Evolutionary conservation across 2,329 filamentous ascomycete genomes (phyloP).

Genomic region (Colletotrichum endophyticum): DNA sequence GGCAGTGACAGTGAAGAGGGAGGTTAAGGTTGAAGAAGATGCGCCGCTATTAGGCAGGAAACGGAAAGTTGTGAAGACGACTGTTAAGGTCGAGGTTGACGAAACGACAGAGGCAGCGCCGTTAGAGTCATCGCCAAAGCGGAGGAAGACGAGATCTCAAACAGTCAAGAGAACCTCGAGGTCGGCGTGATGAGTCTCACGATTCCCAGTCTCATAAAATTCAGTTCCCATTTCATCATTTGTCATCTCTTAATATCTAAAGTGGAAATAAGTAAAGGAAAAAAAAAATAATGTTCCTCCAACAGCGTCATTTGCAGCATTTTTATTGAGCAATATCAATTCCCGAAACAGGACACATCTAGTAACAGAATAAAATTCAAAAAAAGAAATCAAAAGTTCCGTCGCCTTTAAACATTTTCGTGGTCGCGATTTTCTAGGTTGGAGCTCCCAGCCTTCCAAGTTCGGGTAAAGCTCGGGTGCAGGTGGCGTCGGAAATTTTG

Average conservation of each 20-base stretch:
- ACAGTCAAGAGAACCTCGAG: neutral
- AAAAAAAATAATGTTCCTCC: neutral
- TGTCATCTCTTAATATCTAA: neutral
- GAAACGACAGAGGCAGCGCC: neutral
- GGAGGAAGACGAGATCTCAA: slow-evolving; percentile 21
- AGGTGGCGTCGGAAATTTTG: slow-evolving; percentile 36
- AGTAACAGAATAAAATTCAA: neutral
- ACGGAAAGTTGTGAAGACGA: slow-evolving; percentile 19
- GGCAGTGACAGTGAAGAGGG: slow-evolving; percentile 24
- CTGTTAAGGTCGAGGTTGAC: slow-evolving; percentile 19
- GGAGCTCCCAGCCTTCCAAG: neutral
- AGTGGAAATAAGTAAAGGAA: neutral
- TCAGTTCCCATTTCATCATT: neutral
- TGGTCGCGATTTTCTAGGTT: neutral
- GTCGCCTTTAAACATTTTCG: neutral
- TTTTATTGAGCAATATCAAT: neutral
- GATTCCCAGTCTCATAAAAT: neutral
- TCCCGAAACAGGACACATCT: neutral
- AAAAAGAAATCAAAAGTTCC: neutral
- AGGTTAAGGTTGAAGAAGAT: slow-evolving; percentile 34
- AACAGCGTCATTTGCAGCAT: neutral
- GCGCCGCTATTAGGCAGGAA: slow-evolving; percentile 15
- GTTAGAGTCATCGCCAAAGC: slow-evolving; percentile 4
- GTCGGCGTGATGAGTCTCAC: neutral
- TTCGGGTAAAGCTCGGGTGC: slow-evolving; percentile 37